Evolutionary conservation across 306 rosid genomes (phyloP).

Genomic region (Dalbergia oliveri): DNA sequence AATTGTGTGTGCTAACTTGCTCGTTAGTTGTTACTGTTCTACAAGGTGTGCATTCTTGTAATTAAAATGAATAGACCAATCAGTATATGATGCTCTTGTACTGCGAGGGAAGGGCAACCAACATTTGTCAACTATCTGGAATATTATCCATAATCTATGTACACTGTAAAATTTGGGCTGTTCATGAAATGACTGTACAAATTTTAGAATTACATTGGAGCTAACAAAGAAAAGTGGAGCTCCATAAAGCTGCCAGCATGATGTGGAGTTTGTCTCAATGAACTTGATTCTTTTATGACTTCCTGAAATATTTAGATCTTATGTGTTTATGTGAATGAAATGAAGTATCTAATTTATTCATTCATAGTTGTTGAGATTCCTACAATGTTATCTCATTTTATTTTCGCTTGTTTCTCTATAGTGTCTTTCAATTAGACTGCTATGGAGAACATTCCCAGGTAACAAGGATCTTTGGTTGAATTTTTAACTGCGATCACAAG

Average conservation of each 20-base stretch:
- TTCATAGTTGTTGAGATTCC: not conserved
- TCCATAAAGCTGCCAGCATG: not conserved
- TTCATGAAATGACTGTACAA: conserved; percentile 14
- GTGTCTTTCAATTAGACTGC: too few species aligned
- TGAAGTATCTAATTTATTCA: conserved; percentile 7
- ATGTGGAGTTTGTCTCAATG: too few species aligned
- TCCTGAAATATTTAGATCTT: conserved; percentile 14
- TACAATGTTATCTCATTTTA: too few species aligned
- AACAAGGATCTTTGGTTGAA: conserved; percentile 18
- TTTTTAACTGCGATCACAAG: conserved; percentile 21
- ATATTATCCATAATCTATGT: too few species aligned
- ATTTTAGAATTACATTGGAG: conserved; percentile 19
- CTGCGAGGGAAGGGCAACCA: not conserved
- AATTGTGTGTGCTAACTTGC: not conserved
- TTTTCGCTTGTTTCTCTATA: not conserved
- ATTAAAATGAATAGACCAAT: not conserved
- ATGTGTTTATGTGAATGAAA: conserved; percentile 8
- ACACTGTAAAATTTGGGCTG: not conserved
- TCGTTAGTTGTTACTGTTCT: conserved; percentile 13
- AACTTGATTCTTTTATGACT: too few species aligned
- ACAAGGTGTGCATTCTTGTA: not conserved
- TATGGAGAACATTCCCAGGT: not conserved
- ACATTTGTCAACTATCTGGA: too few species aligned
- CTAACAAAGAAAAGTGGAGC: conserved; percentile 7
- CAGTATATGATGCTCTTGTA: too few species aligned